Conservation (phyloP, 2,329 filamentous ascomycete species). For the Rhynchosporium agropyri region DNA sequence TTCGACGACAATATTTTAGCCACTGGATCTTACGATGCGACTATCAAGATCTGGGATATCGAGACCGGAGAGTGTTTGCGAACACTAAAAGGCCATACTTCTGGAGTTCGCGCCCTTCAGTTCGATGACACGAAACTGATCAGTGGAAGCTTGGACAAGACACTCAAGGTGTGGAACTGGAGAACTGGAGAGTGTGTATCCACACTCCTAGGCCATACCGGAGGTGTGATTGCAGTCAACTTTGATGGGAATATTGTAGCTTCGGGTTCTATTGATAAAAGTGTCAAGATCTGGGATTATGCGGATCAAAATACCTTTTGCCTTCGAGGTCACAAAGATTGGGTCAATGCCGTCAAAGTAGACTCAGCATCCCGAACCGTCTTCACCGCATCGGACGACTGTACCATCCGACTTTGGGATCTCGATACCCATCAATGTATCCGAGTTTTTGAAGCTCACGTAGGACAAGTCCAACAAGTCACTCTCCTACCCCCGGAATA, state of each 20-base stretch:
- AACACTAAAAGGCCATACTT: constrained; percentile 81
- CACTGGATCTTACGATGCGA: constrained; percentile 92
- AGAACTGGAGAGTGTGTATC: constrained; percentile 84
- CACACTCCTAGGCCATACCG: constrained; percentile 76
- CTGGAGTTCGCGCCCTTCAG: constrained; percentile 84
- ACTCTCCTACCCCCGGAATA: constrained; percentile 83
- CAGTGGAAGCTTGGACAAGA: constrained; percentile 84
- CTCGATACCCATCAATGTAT: constrained; percentile 82
- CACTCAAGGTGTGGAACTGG: constrained; percentile 96
- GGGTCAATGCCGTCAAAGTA: constrained; percentile 94
- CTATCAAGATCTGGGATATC: constrained; percentile 95
- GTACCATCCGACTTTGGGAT: constrained; percentile 90
- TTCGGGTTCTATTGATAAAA: constrained; percentile 86
- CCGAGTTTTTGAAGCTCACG: constrained; percentile 79
- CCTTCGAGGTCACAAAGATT: constrained; percentile 84
- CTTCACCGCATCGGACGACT: constrained; percentile 92
- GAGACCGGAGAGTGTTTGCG: constrained; percentile 83
- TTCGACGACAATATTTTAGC: constrained; percentile 89
- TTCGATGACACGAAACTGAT: constrained; percentile 93
- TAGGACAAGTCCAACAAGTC: constrained; percentile 93
- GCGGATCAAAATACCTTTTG: constrained; percentile 78
- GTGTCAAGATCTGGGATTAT: constrained; percentile 92
- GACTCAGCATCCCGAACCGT: constrained; percentile 81
- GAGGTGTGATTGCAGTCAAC: constrained; percentile 84
- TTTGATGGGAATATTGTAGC: constrained; percentile 84